Conservation (phyloP, 73 alveolate species). For the Paramecium primaurelia region DNA sequence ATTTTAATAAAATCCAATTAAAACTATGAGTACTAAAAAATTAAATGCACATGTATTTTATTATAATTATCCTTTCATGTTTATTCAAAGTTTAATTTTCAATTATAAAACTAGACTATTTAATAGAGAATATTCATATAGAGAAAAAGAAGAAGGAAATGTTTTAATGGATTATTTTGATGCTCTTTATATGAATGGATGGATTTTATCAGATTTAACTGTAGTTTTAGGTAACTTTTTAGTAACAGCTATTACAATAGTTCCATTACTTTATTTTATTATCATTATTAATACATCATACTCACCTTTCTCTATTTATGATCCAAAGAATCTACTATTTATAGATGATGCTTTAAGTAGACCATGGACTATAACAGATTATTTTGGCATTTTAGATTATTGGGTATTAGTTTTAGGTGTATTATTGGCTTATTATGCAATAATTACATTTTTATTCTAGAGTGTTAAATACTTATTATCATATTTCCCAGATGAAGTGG, state of each 20-base stretch:
- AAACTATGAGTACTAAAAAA: background rate
- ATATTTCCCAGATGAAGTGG: constrained; percentile 22
- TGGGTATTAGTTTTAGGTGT: constrained; percentile 6
- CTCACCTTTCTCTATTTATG: constrained; percentile 29
- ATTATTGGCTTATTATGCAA: background rate
- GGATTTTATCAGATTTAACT: background rate
- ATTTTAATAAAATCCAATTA: constrained; percentile 12
- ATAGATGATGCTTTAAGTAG: background rate
- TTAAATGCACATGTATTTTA: background rate
- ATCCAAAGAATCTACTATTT: background rate
- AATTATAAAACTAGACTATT: background rate
- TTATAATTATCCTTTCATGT: background rate
- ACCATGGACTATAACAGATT: constrained; percentile 26
- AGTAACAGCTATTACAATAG: background rate
- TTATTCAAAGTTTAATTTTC: background rate
- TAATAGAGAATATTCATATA: background rate
- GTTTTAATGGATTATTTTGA: constrained; percentile 23
- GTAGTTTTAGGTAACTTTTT: constrained; percentile 4
- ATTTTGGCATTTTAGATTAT: background rate
- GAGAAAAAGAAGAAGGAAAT: background rate
- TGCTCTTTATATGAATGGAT: constrained; percentile 22
- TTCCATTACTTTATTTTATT: background rate
- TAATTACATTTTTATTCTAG: background rate
- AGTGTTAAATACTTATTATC: background rate
- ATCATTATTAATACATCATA: background rate